A percentile compares a stretch with the other conserved stretches of the same genome.
Evolutionary conservation across 192 early-diverging fungal species (phyloP).

Genomic region (Phlyctochytrium arcticum): DNA sequence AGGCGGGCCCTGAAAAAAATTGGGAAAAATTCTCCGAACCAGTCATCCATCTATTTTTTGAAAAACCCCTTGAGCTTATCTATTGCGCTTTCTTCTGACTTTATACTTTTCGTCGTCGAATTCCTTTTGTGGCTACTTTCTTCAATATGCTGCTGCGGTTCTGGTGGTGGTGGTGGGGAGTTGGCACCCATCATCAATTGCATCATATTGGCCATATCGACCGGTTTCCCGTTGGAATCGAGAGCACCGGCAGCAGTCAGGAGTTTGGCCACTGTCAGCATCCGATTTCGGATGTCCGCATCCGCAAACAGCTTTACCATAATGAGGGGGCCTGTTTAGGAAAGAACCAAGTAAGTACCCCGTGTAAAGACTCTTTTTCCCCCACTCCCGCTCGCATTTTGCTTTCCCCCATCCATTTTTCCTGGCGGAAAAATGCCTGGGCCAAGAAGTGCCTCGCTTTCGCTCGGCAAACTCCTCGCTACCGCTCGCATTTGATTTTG

Average conservation of each 20-base stretch:
- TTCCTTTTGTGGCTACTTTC: not conserved
- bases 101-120: not conserved
- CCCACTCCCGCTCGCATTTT: no score
- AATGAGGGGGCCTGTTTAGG: constrained; percentile 8
- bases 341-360: no score
- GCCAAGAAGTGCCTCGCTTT: no score
- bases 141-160: not conserved
- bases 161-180: not conserved
- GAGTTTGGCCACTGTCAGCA: constrained; percentile 7
- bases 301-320: constrained; percentile 23
- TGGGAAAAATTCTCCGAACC: not conserved
- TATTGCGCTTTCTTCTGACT: not conserved
- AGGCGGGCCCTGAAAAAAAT: no score
- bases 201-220: constrained; percentile 4
- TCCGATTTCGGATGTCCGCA: not conserved
- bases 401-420: not conserved
- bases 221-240: constrained; percentile 11
- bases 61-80: constrained; percentile 4
- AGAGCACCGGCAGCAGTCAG: constrained; percentile 12
- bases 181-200: constrained; percentile 12
- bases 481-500: no score
- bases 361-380: no score
- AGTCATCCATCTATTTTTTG: not conserved
- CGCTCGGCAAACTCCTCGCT: no score
- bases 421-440: constrained; percentile 1